Percentiles rank a stretch among this genome's conserved stretches.
Evolutionary conservation across 2,329 filamentous ascomycete species (phyloP).

Genomic region (Colletotrichum lupini): DNA sequence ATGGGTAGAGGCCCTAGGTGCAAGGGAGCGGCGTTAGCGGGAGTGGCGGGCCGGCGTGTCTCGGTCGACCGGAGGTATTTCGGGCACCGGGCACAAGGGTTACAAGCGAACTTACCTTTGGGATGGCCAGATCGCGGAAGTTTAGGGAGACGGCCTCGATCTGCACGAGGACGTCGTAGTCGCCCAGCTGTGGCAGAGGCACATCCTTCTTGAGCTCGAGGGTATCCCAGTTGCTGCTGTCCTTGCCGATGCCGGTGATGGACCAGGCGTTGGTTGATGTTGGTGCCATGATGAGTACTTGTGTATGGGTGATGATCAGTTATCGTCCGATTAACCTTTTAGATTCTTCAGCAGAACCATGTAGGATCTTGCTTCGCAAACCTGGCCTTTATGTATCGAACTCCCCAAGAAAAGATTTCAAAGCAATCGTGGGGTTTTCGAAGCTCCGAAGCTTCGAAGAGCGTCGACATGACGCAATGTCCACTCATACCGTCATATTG

Average conservation of each 20-base stretch:
- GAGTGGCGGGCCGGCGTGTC: background rate
- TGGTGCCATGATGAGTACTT: constrained; percentile 18
- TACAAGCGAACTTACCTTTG: constrained; percentile 41
- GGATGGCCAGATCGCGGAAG: constrained; percentile 65
- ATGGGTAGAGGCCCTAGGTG: constrained; percentile 56
- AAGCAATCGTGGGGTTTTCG: background rate
- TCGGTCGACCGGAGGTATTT: background rate
- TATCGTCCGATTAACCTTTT: too few species aligned
- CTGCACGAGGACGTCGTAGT: constrained; percentile 79
- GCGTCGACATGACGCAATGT: constrained; percentile 29
- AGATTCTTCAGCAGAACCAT: too few species aligned
- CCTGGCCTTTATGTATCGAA: background rate
- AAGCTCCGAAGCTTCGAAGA: background rate
- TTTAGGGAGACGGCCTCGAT: constrained; percentile 64
- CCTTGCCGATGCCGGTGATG: constrained; percentile 49
- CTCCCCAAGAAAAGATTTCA: background rate
- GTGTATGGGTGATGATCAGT: background rate
- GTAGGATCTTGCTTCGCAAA: background rate
- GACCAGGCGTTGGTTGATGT: constrained; percentile 67
- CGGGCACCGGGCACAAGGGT: background rate
- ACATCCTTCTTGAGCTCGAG: constrained; percentile 66
- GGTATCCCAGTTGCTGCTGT: constrained; percentile 66
- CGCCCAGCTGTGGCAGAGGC: constrained; percentile 70
- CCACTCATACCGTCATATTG: constrained; percentile 18
- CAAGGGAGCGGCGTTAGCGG: constrained; percentile 10